phyloP scores from a whole-genome alignment of 73 alveolate species.

The Paramecium octaurelia region DNA sequence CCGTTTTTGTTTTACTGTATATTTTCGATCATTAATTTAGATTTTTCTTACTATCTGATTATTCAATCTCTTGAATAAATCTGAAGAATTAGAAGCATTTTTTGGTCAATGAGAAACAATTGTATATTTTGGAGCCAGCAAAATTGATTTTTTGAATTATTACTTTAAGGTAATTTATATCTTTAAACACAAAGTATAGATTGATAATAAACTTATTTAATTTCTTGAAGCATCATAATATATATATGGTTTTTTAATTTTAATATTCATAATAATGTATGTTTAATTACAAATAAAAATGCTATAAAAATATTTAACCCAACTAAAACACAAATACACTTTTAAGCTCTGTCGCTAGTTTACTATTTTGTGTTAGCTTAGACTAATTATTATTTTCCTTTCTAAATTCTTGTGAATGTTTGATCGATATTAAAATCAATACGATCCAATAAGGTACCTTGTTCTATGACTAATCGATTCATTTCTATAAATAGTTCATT shows the following conservation, averaged over 20 bases:
- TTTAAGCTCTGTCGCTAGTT: conserved; percentile 4
- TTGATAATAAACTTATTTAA: not conserved
- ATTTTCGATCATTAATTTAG: not conserved
- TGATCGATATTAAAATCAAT: conserved; percentile 14
- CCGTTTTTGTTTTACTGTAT: not conserved
- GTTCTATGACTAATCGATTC: conserved; percentile 17
- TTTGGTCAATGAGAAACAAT: not conserved
- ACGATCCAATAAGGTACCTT: conserved; percentile 13
- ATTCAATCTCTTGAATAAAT: not conserved
- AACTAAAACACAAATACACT: conserved; percentile 14
- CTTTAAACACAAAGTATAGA: not conserved
- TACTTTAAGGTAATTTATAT: not conserved
- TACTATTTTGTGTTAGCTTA: not conserved
- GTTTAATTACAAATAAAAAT: conserved; percentile 5
- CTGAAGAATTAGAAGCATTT: not conserved
- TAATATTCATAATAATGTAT: not conserved
- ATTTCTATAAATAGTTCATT: not conserved
- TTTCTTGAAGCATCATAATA: too few species aligned
- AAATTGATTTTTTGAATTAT: too few species aligned
- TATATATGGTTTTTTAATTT: too few species aligned
- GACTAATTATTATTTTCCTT: not conserved
- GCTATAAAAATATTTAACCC: conserved; percentile 4
- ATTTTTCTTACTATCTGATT: not conserved
- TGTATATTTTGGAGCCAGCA: too few species aligned
- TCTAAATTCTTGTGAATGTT: not conserved